These are phyloP conservation scores for Fistulinella prunicolor DNA, from an alignment of 768 basidiomycete genomes.

Conservation along the genomic window DNA sequence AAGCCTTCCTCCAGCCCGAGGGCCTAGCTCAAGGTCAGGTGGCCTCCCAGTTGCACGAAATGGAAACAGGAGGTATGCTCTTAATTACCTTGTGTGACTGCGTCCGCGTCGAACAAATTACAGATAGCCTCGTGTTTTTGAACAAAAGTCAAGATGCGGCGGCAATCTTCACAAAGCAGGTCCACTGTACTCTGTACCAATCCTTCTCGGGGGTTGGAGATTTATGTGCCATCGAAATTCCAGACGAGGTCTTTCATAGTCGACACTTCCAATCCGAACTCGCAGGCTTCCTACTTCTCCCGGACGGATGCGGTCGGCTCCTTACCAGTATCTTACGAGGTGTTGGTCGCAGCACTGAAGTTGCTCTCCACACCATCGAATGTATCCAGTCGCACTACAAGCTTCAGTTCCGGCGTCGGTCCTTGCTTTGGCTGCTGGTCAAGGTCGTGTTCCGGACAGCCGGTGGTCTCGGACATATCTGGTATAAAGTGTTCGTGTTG, in stretches of 20 bases:
- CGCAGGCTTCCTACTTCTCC: background rate
- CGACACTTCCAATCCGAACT: background rate
- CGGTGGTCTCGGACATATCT: background rate
- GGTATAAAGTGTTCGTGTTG: background rate
- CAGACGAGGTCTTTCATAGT: background rate
- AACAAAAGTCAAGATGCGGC: background rate
- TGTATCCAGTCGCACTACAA: background rate
- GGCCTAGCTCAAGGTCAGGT: background rate
- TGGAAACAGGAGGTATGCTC: background rate
- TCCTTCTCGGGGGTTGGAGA: background rate
- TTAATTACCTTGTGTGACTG: background rate
- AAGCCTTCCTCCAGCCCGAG: background rate
- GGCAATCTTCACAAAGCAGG: background rate
- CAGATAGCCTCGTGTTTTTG: background rate
- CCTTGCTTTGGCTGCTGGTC: background rate
- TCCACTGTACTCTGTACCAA: background rate
- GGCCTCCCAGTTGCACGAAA: background rate
- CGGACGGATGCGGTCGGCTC: background rate
- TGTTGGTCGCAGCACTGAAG: too few species aligned
- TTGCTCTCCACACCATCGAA: too few species aligned
- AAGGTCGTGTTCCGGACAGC: slow-evolving; percentile 35
- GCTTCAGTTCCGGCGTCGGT: background rate
- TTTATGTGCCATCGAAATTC: background rate
- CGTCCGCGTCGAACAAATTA: background rate
- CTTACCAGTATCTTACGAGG: too few species aligned